Evolutionary conservation across 306 rosid species (phyloP), one percentile per base, ranked within the genome.

Genomic region (Cucumis cinereus): DNA sequence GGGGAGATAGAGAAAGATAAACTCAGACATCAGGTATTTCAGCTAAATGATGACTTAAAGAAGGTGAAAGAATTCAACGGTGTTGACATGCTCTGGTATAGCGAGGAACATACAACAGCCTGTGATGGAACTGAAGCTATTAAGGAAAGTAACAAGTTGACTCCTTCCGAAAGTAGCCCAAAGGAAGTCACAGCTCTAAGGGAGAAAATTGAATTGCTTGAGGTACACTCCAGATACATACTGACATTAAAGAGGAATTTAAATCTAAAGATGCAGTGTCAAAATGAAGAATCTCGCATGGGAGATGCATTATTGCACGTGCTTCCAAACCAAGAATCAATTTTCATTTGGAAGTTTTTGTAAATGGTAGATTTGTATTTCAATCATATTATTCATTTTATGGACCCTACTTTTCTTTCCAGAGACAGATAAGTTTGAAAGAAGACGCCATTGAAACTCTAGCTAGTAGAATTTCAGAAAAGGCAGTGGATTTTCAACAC

Each of bases 1-100:
- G 96, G 90, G 24, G 96, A 87, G 79, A 81, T 73, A 41, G 98
- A 90, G 90, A 94, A 87, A 78, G 93, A 81, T 80, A 86, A 88
- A 73, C 87, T 95, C 38, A 83, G 83, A 75, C 87, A 85, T 75
- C 96, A 90, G 83, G 82, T 92, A 41, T 80, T 71, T 35, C 93
- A 84, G 70, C 79, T 95, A 11, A 87, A 82, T 87, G 78, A 77
- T 53, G 97, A 86, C 58, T 78, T 86, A 16, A 91, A 85, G 87
- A 90, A 86, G 84, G 92, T 80, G 0, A 97, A 90, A 58, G 87
- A 86, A 26, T 68, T 86, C 56, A 76, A 73, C 26, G 22, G 81
- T 4, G 94, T 87, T 78, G 89, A 84, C 88, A 93, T 83, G 85
- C 82, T 87, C 60, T 86, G 86, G 88, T 89, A 87, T 41, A 80